A percentile compares a stretch with the other conserved stretches of the same genome.
These are phyloP conservation scores for Cicer arietinum DNA, from an alignment of 306 rosid species.

Conservation along the genomic window DNA sequence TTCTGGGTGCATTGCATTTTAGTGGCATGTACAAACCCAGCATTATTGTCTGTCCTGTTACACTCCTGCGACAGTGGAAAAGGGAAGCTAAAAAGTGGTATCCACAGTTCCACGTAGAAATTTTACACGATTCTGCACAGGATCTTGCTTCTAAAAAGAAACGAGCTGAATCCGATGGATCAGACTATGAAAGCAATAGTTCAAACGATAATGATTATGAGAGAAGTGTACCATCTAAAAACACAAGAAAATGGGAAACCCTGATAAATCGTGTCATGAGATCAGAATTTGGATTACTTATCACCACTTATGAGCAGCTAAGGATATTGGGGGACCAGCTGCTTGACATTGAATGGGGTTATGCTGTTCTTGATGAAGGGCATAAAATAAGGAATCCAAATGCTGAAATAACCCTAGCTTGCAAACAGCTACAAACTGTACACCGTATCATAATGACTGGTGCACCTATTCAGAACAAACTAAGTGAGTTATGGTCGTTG, in stretches of 20 bases:
- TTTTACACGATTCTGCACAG: constrained; percentile 91
- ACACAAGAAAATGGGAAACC: constrained; percentile 76
- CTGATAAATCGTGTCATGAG: constrained; percentile 72
- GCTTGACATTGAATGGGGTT: constrained; percentile 94
- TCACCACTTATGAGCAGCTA: constrained; percentile 96
- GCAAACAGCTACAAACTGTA: constrained; percentile 94
- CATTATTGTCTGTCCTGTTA: constrained; percentile 91
- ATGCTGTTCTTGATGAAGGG: constrained; percentile 95
- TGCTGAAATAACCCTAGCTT: constrained; percentile 87
- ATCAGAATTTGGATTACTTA: constrained; percentile 86
- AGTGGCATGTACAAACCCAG: constrained; percentile 92
- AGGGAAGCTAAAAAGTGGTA: constrained; percentile 95
- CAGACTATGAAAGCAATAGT: constrained; percentile 70
- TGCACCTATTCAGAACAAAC: constrained; percentile 96
- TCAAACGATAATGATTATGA: constrained; percentile 64
- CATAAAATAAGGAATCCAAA: constrained; percentile 95
- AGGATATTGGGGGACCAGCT: constrained; percentile 79
- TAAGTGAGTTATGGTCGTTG: constrained; percentile 94
- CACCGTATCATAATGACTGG: constrained; percentile 98
- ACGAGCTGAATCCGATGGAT: constrained; percentile 65
- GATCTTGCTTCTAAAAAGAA: constrained; percentile 62
- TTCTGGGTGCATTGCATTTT: constrained; percentile 91
- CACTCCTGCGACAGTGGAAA: constrained; percentile 93
- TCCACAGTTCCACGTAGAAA: constrained; percentile 77
- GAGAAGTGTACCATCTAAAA: constrained; percentile 52